Percentiles rank a stretch among this genome's conserved stretches.
Evolutionary conservation across 192 early-diverging fungal genomes (phyloP).

Genomic region (Geranomyces variabilis): DNA sequence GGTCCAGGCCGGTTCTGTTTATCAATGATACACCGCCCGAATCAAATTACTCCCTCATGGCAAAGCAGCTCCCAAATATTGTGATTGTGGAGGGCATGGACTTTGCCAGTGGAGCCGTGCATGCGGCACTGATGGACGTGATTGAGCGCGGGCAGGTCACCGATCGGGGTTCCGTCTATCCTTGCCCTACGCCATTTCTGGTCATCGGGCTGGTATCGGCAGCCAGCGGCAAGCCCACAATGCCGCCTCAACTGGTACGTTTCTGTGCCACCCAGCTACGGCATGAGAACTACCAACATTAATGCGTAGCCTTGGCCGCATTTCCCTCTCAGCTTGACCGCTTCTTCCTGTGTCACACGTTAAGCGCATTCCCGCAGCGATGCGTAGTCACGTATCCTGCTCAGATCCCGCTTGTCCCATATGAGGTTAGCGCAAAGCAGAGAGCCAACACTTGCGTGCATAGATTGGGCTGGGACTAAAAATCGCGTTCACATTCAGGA

Average conservation of each 20-base stretch:
- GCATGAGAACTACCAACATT: too few species aligned
- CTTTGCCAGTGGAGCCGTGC: slow-evolving; percentile 18
- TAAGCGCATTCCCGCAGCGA: background rate
- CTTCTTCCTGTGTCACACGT: slow-evolving; percentile 32
- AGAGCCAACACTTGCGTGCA: background rate
- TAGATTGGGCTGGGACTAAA: background rate
- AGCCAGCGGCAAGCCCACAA: background rate
- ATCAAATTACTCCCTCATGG: slow-evolving; percentile 15
- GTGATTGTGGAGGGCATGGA: slow-evolving; percentile 25
- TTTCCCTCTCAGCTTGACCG: slow-evolving; percentile 16
- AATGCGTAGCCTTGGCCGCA: background rate
- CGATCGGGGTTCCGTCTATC: slow-evolving; percentile 22
- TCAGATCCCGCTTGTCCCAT: slow-evolving; percentile 1
- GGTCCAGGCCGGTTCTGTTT: slow-evolving; percentile 21
- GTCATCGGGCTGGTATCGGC: slow-evolving; percentile 20
- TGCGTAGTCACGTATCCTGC: slow-evolving; percentile 17
- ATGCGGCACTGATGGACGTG: slow-evolving; percentile 21
- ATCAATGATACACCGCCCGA: slow-evolving; percentile 11
- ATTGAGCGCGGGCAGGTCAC: slow-evolving; percentile 26
- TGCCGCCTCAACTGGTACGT: slow-evolving; percentile 21
- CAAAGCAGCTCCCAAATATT: slow-evolving; percentile 25
- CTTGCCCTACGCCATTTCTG: slow-evolving; percentile 22
- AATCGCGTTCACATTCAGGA: background rate
- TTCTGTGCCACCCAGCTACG: background rate
- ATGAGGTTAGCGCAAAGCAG: background rate